A percentile compares a stretch with the other conserved stretches of the same genome.
Conservation (phyloP, 257 asterid genomes). For the Penstemon eatonii region DNA sequence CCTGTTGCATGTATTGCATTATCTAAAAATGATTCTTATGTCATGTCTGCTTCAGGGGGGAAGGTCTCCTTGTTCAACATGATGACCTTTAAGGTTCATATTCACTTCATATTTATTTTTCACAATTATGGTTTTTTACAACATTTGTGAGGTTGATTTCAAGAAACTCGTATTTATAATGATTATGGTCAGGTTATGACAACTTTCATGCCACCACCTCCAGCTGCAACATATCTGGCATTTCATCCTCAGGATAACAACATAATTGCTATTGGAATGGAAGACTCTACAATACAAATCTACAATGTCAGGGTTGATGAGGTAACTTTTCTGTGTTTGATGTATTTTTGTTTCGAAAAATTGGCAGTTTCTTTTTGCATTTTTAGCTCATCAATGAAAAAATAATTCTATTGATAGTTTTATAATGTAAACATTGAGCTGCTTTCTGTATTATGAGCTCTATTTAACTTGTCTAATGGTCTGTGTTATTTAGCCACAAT, state of each 20-base stretch:
- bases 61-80: constrained; percentile 94
- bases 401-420: no score
- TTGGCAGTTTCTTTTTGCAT: constrained; percentile 19
- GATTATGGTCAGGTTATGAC: constrained; percentile 75
- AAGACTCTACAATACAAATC: constrained; percentile 52
- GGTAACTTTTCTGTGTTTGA: constrained; percentile 43
- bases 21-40: constrained; percentile 92
- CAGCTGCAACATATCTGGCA: constrained; percentile 89
- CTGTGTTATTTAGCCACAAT: no score
- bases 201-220: constrained; percentile 99
- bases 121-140: no score
- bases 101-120: constrained; percentile 9
- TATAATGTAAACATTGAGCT: no score
- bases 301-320: constrained; percentile 76
- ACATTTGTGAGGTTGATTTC: no score
- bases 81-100: constrained; percentile 93
- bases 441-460: no score
- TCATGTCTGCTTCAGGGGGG: constrained; percentile 99
- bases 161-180: constrained; percentile 22
- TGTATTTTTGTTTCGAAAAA: constrained; percentile 6
- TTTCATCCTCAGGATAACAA: constrained; percentile 63
- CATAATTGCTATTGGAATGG: constrained; percentile 59
- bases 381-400: constrained; percentile 3
- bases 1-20: constrained; percentile 88
- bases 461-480: no score